A percentile compares a stretch with the other conserved stretches of the same genome.
These are phyloP conservation scores for Pistacia atlantica DNA, from an alignment of 345 rosid genomes.

Conservation along the genomic window DNA sequence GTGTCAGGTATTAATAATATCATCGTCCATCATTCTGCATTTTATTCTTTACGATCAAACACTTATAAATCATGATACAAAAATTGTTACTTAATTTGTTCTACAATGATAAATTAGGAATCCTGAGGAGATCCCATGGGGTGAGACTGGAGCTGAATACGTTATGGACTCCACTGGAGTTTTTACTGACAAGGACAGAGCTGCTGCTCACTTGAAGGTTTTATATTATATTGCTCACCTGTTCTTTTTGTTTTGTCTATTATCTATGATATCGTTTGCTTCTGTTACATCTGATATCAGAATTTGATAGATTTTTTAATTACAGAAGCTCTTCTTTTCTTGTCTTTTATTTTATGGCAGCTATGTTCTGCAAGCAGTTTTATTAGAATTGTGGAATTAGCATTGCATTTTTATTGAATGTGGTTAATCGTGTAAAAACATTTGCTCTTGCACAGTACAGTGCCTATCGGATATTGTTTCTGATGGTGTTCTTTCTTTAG, in stretches of 20 bases:
- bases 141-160: constrained; percentile 76
- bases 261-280: neutral
- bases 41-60: no score
- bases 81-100: neutral
- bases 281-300: neutral
- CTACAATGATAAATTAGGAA: constrained; percentile 40
- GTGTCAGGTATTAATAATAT: constrained; percentile 38
- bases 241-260: neutral
- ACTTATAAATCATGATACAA: no score
- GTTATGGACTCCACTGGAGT: constrained; percentile 81
- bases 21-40: neutral
- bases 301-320: neutral
- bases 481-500: neutral
- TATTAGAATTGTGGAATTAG: neutral
- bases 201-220: constrained; percentile 89
- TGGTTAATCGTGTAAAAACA: no score
- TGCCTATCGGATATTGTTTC: no score
- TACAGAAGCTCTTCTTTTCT: neutral
- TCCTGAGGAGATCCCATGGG: constrained; percentile 94
- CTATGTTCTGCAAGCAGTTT: neutral
- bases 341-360: neutral
- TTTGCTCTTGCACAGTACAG: no score
- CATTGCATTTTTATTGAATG: neutral
- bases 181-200: constrained; percentile 86
- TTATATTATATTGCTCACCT: neutral